Evolutionary conservation across 163 green algal genomes (phyloP), one percentile per base, ranked within the genome.

Genomic region (Scenedesmus sp.): DNA sequence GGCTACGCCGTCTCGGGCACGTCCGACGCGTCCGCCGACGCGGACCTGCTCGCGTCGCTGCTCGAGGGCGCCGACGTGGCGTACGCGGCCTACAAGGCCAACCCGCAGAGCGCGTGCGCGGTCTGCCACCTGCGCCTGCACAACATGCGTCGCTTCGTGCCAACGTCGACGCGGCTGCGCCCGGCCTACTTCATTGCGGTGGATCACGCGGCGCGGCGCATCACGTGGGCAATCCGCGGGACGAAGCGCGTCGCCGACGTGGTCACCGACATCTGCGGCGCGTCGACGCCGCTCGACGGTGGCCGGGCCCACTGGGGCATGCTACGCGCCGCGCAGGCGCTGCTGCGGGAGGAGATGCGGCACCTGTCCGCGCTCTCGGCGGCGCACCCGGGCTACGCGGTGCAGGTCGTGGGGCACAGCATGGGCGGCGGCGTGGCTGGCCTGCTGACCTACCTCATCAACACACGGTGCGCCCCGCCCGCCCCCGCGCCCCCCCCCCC

Each of bases 201-300:
- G 45, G 74, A 81, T 63, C 74, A 81, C 63, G 34, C 17, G 9
- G 20, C 48, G 20, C 47, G 50, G 39, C 31, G 17, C 34, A 73
- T 81, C 34, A 66, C 74, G n/a, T 73, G 60, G 60, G 73, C 60
- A 85, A 91, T 71, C 15, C 60, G 60, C 4, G 60, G 73, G 22
- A 73, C 73, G 24, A 73, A 73, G 47, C 57, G 65, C 39, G 50
- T 73, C 1, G 33, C 34, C 42, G 60, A 81, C 47, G 29, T 73
- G 14, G 58, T 73, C 14, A 81, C 73, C 10, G 73, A 81, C 60
- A 58, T 74, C 48, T 67, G 60, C 24, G 28, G 60, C 48, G 58
- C 15, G 45, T 66, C 33, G 60, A 64, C 47, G 14, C 48, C 60
- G 18, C 62, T 66, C 13, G 60, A 64, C 60, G 71, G 71, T 1